Conservation (phyloP, 345 rosid genomes). For the Salix brachista region DNA sequence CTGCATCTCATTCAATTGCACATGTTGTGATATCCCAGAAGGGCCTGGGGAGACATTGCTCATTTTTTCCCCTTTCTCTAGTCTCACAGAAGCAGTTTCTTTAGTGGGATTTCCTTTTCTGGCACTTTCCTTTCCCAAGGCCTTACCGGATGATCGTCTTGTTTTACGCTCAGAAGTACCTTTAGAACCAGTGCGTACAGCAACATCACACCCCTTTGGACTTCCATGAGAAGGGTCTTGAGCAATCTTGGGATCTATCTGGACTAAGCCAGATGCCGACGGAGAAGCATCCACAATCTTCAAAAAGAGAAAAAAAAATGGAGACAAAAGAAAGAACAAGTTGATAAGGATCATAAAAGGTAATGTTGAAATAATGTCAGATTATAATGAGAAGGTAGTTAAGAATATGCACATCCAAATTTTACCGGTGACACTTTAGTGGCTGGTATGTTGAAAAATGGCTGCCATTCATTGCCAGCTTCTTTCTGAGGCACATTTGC, state of each 20-base stretch:
- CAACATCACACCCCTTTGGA: slow-evolving; percentile 35
- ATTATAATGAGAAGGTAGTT: neutral
- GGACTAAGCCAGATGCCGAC: slow-evolving; percentile 42
- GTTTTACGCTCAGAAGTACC: slow-evolving; percentile 63
- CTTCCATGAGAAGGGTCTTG: slow-evolving; percentile 32
- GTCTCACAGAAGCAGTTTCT: slow-evolving; percentile 38
- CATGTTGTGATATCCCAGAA: slow-evolving; percentile 40
- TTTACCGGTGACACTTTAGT: slow-evolving; percentile 43
- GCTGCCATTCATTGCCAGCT: slow-evolving; percentile 4
- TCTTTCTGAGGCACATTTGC: slow-evolving; percentile 21
- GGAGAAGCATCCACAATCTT: slow-evolving; percentile 61
- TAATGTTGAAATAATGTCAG: neutral
- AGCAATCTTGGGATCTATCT: slow-evolving; percentile 37
- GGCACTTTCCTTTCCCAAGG: slow-evolving; percentile 53
- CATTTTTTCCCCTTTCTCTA: slow-evolving; percentile 48
- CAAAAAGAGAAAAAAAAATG: slow-evolving; percentile 19
- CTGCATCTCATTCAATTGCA: slow-evolving; percentile 61
- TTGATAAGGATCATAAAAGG: neutral
- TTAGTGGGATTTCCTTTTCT: slow-evolving; percentile 49
- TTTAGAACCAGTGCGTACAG: slow-evolving; percentile 39
- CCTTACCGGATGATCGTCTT: slow-evolving; percentile 59
- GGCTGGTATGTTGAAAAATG: slow-evolving; percentile 32
- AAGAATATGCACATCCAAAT: neutral
- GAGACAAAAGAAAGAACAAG: slow-evolving; percentile 2
- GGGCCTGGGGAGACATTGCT: slow-evolving; percentile 39